A percentile compares a stretch with the other conserved stretches of the same genome.
phyloP scores from a whole-genome alignment of 805 yeast genomes.

The Candida dajiaensis region DNA sequence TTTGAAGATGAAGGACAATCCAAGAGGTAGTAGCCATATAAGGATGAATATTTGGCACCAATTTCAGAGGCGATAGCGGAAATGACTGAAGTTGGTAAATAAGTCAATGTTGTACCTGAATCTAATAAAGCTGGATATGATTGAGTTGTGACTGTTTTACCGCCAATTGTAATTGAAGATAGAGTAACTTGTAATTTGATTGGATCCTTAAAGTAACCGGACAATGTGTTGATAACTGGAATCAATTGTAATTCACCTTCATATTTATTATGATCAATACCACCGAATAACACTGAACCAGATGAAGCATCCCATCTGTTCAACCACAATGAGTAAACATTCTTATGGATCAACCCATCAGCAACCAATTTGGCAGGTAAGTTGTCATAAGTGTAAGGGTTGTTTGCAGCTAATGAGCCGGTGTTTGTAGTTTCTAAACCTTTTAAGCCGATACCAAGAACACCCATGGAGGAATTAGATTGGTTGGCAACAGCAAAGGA shows the following conservation, averaged over 20 bases:
- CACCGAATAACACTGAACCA: constrained; percentile 69
- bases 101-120: constrained; percentile 39
- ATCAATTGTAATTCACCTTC: constrained; percentile 43
- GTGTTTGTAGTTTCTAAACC: constrained; percentile 62
- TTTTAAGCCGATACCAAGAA: constrained; percentile 65
- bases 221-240: constrained; percentile 35
- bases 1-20: constrained; percentile 32
- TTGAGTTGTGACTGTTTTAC: constrained; percentile 1
- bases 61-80: constrained; percentile 31
- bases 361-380: constrained; percentile 56
- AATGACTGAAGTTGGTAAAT: constrained; percentile 36
- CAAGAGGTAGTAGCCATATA: constrained; percentile 40
- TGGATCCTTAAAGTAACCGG: constrained; percentile 27
- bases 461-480: constrained; percentile 61
- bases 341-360: constrained; percentile 49
- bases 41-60: constrained; percentile 37
- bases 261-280: constrained; percentile 59
- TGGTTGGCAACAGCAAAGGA: constrained; percentile 71
- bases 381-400: constrained; percentile 48
- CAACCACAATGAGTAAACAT: constrained; percentile 59
- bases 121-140: constrained; percentile 35
- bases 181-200: constrained; percentile 45
- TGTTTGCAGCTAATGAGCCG: constrained; percentile 16
- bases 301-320: constrained; percentile 33
- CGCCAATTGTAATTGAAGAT: constrained; percentile 7